Base-by-base conservation (phyloP, 345 rosid genomes). In the Erodium maritimum region DNA sequence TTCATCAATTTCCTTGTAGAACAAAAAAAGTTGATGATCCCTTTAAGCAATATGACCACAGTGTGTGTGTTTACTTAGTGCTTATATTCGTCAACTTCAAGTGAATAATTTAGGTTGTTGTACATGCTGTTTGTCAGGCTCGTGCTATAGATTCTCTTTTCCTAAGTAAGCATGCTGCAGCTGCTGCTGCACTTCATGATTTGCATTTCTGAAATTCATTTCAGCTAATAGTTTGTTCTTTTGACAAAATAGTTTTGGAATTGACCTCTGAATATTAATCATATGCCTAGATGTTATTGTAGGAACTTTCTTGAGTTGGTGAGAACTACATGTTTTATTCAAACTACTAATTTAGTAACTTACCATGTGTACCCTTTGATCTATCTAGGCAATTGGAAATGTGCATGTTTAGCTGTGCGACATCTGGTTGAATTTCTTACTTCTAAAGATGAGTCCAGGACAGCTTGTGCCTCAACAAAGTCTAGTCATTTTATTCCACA, bases 331-430 rank as follows among this genome's bases (percentile, higher is more conserved):
- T 56, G 24, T 52, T 56, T 72, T 59, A 52, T 55, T 71, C 66
- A 50, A 52, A 65, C 34, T 61, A 57, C 67, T 71, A 57, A 66
- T 72, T 34, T 67, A 65, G 60, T 64, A 60, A 53, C 65, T 73
- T 70, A 68, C 71, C 73, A 62, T 64, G 58, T 75, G 54, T 67
- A 55, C 72, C 60, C 67, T 76, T 71, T 64, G 69, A 76, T 79
- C 68, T 82, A 67, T 76, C 71, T 71, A 91, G 97, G 97, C 55
- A 81, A 81, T 63, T 86, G 96, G 96, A 88, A 80, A 70, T 90
- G 95, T 66, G 96, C 96, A 64, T 77, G 68, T 67, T 73, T 64
- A 61, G 82, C 95, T 65, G 61, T 91, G 72, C 78, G 72, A 71
- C 96, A 91, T 82, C 85, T 88, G 68, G 77, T 78, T 61, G 86